Evolutionary conservation across 2,329 filamentous ascomycete species (phyloP).

Genomic region (Nemania serpens): DNA sequence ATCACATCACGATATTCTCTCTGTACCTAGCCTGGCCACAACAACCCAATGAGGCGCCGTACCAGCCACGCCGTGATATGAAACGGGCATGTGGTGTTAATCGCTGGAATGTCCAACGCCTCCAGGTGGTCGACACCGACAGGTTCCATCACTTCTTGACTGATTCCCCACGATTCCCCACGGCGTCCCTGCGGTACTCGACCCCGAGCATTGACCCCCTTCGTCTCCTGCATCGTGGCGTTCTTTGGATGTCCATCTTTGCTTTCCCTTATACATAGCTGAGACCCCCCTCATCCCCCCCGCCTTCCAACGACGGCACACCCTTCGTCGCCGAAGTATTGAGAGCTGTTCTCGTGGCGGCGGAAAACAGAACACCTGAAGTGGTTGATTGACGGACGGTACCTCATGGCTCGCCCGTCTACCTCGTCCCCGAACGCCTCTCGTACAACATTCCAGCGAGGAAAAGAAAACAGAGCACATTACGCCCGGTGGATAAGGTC

Average conservation of each 20-base stretch:
- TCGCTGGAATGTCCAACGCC: conserved; percentile 8
- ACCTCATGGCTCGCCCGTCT: conserved; percentile 10
- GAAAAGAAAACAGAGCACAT: conserved; percentile 23
- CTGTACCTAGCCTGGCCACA: not conserved
- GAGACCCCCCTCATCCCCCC: conserved; percentile 12
- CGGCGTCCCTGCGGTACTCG: conserved; percentile 7
- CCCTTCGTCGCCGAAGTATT: conserved; percentile 5
- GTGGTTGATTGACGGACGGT: conserved; percentile 4
- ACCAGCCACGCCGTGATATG: not conserved
- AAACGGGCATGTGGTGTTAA: conserved; percentile 2
- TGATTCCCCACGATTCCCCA: conserved; percentile 13
- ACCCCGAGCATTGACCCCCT: not conserved
- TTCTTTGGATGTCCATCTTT: not conserved
- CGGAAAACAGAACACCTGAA: not conserved
- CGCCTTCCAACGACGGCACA: conserved; percentile 4
- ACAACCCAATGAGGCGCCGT: not conserved
- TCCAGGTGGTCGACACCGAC: not conserved
- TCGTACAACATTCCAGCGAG: conserved; percentile 11
- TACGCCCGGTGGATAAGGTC: not conserved
- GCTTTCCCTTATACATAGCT: conserved; percentile 10
- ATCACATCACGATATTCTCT: not conserved
- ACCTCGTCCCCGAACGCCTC: conserved; percentile 17
- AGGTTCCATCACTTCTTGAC: not conserved
- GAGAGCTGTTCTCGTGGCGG: not conserved
- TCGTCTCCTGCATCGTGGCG: conserved; percentile 22